Evolutionary conservation across 2,329 filamentous ascomycete species (phyloP), one percentile per base, ranked within the genome.

Genomic region (Fusarium verrucosum): DNA sequence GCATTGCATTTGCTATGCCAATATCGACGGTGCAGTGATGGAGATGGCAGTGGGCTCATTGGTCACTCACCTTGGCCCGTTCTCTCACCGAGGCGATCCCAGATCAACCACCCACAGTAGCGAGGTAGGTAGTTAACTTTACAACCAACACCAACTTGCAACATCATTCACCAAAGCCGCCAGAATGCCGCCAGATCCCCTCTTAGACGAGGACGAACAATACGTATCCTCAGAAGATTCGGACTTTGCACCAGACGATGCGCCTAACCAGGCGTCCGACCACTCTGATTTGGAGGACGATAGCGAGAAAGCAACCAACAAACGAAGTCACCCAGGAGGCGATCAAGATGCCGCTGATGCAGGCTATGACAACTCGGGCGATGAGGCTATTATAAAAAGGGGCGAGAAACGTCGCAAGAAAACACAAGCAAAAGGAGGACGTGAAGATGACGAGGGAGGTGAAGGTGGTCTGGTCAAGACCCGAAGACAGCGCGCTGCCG

Each of bases 191-290:
- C 70, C 76, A 43, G 80, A 82, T 43, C 74, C 76, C 19, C 65
- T 75, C 52, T 72, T 73, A 47, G 81, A 83, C 17, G 81, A 83
- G 20, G 82, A 86, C 28, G 83, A 85, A 58, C 79, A 86, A 57
- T 92, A 92, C 70, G 85, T 82, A 16, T 91, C 89, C 3, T 88
- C 89, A 5, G 87, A 92, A 66, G 90, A 92, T 73, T 90, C 89
- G 10, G 89, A 92, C 72, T 92, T 92, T 62, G 84, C 87, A 22
- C 86, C 85, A n/a, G 87, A 87, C 41, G 80, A 81, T 17, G 82
- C 72, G 25, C 72, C 76, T n/a, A 80, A 80, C 28, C 81, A 78
- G 16, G 80, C 76, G 14, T 82, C 81, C 1, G 80, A 82, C 7
- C 79, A 78, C 11, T 85, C 84, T 7, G 87, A 84, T 54, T 83